Percentiles rank a stretch among this genome's conserved stretches.
Evolutionary conservation across 2,329 filamentous ascomycete species (phyloP).

Genomic region (Apiospora marii): DNA sequence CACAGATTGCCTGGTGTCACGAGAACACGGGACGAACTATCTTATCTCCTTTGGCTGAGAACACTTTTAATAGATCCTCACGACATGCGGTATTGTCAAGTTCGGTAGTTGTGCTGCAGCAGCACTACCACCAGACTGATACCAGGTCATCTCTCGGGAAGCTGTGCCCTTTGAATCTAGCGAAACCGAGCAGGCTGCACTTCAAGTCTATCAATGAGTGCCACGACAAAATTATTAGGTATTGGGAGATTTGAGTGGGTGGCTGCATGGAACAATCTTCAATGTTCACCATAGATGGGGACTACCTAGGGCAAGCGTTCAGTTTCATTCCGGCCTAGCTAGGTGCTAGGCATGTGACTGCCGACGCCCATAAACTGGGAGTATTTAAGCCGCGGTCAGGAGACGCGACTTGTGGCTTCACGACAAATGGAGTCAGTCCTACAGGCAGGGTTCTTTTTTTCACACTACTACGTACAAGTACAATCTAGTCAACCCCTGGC

Average conservation of each 20-base stretch:
- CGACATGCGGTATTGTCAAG: not conserved
- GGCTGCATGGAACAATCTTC: constrained; percentile 8
- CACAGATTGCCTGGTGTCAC: constrained; percentile 4
- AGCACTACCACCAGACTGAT: not conserved
- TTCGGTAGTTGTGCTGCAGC: not conserved
- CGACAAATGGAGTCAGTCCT: not conserved
- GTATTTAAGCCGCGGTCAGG: not conserved
- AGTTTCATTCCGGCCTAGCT: not conserved
- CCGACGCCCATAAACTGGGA: not conserved
- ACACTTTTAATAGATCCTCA: not conserved
- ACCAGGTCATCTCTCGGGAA: not conserved
- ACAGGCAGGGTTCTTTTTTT: not conserved
- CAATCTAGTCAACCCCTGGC: not conserved
- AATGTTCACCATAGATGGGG: not conserved
- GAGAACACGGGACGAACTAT: constrained; percentile 6
- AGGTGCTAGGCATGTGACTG: not conserved
- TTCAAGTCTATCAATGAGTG: not conserved
- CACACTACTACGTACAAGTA: no score
- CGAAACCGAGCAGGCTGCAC: not conserved
- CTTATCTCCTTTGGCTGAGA: not conserved
- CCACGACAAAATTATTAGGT: not conserved
- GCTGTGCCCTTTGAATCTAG: not conserved
- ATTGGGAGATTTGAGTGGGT: not conserved
- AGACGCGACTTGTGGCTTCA: not conserved
- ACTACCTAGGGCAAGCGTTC: no score